A percentile compares a stretch with the other conserved stretches of the same genome.
Conservation (phyloP, 306 rosid species). For the Quercus variabilis region DNA sequence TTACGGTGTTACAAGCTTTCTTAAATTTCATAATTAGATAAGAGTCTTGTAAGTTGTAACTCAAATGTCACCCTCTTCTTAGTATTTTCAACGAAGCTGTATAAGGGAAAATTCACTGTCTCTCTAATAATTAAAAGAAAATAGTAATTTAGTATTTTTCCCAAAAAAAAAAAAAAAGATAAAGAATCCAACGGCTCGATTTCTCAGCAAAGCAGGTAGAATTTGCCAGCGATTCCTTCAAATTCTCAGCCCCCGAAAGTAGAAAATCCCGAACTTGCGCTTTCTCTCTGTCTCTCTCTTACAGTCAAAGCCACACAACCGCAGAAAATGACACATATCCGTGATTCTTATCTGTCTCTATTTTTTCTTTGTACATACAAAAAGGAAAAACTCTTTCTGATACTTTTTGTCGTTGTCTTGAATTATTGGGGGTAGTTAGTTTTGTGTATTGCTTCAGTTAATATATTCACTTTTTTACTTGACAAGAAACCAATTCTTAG, state of each 20-base stretch:
- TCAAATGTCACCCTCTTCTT: fast-evolving
- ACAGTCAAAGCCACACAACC: constrained; percentile 10
- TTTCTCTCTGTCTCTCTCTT: not conserved
- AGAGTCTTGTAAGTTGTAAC: too few relatives aligned
- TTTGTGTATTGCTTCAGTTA: not conserved
- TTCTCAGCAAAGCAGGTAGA: too few relatives aligned
- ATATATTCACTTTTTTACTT: not conserved
- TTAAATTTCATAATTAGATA: too few relatives aligned
- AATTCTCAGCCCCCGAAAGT: too few relatives aligned
- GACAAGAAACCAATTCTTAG: constrained; percentile 24
- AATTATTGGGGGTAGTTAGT: not conserved
- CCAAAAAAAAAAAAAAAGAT: too few relatives aligned
- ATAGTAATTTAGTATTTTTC: too few relatives aligned
- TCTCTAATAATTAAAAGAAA: too few relatives aligned
- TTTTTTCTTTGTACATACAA: not conserved
- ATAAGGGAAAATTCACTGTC: too few relatives aligned
- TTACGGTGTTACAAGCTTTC: too few relatives aligned
- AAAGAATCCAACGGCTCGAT: too few relatives aligned
- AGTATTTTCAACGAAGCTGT: fast-evolving
- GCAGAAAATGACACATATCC: constrained; percentile 27
- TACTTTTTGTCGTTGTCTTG: not conserved
- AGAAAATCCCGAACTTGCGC: too few relatives aligned
- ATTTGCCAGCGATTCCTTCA: too few relatives aligned
- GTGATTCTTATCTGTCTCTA: constrained; percentile 25
- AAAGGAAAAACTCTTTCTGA: not conserved